phyloP scores from a whole-genome alignment of 345 rosid genomes.

The Litchi chinensis region DNA sequence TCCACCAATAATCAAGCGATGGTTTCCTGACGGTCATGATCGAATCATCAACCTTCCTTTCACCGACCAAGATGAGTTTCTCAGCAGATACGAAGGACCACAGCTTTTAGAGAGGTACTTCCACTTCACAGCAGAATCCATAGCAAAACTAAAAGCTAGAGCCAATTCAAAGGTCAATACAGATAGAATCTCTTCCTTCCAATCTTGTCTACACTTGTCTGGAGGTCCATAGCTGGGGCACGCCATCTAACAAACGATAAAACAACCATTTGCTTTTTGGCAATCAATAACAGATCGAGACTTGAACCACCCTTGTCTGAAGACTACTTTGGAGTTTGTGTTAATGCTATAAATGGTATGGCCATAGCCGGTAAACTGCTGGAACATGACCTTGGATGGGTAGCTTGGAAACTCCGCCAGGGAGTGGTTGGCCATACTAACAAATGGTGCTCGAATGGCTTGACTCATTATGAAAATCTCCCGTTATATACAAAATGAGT shows the following conservation, averaged over 20 bases:
- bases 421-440: slow-evolving; percentile 45
- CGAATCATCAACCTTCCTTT: slow-evolving; percentile 53
- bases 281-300: slow-evolving; percentile 53
- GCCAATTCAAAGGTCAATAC: slow-evolving; percentile 49
- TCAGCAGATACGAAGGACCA: slow-evolving; percentile 47
- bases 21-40: slow-evolving; percentile 57
- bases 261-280: slow-evolving; percentile 53
- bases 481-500: slow-evolving; percentile 37
- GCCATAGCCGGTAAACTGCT: slow-evolving; percentile 58
- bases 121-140: slow-evolving; percentile 57
- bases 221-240: slow-evolving; percentile 61
- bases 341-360: slow-evolving; percentile 36
- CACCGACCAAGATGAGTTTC: slow-evolving; percentile 46
- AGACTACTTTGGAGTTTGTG: slow-evolving; percentile 63
- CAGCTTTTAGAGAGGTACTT: slow-evolving; percentile 57
- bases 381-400: slow-evolving; percentile 57
- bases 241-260: slow-evolving; percentile 38
- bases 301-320: slow-evolving; percentile 48
- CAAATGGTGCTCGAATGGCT: slow-evolving; percentile 31
- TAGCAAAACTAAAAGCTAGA: slow-evolving; percentile 50
- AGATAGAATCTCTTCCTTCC: slow-evolving; percentile 67
- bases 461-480: slow-evolving; percentile 50
- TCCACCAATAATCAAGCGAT: slow-evolving; percentile 48
- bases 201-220: slow-evolving; percentile 63
- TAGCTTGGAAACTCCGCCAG: slow-evolving; percentile 59